Evolutionary conservation across 768 basidiomycete genomes (phyloP).

Genomic region (Paxillus ammoniavirescens): DNA sequence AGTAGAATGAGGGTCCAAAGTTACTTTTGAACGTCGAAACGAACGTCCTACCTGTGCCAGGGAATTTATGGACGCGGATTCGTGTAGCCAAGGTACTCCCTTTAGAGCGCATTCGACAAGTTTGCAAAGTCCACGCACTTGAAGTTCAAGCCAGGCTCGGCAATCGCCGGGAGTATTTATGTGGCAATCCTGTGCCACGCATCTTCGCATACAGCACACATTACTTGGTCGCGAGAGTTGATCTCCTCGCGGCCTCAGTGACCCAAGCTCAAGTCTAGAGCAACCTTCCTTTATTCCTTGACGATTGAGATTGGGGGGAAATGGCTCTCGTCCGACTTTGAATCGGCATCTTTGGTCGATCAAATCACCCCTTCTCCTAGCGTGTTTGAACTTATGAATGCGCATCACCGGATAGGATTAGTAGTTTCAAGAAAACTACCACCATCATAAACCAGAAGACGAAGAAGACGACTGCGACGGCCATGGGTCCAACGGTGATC

Average conservation of each 20-base stretch:
- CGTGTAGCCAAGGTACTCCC: neutral
- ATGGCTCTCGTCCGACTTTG: neutral
- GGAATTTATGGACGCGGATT: neutral
- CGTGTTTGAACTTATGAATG: neutral
- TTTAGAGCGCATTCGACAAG: neutral
- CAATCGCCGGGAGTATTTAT: neutral
- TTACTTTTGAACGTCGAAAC: neutral
- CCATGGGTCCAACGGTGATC: neutral
- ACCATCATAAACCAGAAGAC: neutral
- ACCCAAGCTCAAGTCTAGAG: neutral
- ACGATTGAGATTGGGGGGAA: neutral
- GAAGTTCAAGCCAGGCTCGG: neutral
- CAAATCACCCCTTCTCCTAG: neutral
- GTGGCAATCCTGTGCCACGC: neutral
- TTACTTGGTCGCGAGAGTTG: no score
- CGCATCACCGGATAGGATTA: neutral
- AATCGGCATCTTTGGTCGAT: neutral
- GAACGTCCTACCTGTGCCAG: conserved; percentile 2
- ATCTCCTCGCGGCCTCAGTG: no score
- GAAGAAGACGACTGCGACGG: neutral
- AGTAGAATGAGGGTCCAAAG: neutral
- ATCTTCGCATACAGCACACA: no score
- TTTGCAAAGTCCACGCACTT: neutral
- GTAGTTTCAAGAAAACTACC: neutral
- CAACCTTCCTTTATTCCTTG: neutral